Base-by-base conservation (phyloP, 352 stramenopile species). In the Globisporangium parvum region DNA sequence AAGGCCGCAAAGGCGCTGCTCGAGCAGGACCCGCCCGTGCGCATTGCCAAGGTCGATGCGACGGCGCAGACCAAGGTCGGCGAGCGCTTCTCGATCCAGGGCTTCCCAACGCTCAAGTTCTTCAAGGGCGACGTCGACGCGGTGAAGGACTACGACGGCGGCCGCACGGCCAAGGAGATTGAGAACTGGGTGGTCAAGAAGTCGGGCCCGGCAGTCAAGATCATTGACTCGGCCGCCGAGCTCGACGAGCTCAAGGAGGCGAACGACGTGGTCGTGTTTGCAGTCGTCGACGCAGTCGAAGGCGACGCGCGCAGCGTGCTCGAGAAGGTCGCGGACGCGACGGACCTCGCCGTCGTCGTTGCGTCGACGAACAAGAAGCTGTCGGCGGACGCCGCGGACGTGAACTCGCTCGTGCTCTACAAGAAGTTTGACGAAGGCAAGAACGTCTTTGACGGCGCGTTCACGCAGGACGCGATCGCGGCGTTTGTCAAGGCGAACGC, bases 101-200 rank as follows among this genome's bases (percentile, higher is more conserved):
- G 88, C 21, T 97, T 96, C 77, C 91, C 91, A 33, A 97, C 89
- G 54, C 73, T 97, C 59, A 96, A 97, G 75, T 96, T 96, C 65
- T 96, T 97, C 67, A 95, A 96, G 73, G 81, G 81, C 55, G 77
- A 90, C 51, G 69, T 77, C 24, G 83, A 91, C 48, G 46, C 74
- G 5, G 66, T 81, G 58, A 95, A 96, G 72, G 93, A 97, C 64
- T 88, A 88, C 65, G 86, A 91, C 51, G 83, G 88, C 33, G 88
- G 88, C 60, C 85, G 91, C 66, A 94, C 80, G 28, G 71, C 74
- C 39, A 66, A 76, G 17, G 90, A 96, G 59, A 97, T 98, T 65
- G 68, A 91, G 59, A 84, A 87, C 66, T 96, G 85, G 85, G 80
- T 96, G 37, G 59, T 93, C 41, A 96, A 96, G 81, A 96, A 97